These are phyloP conservation scores for Aspergillus funiculosus DNA, from an alignment of 495 filamentous ascomycete genomes.

Conservation along the genomic window DNA sequence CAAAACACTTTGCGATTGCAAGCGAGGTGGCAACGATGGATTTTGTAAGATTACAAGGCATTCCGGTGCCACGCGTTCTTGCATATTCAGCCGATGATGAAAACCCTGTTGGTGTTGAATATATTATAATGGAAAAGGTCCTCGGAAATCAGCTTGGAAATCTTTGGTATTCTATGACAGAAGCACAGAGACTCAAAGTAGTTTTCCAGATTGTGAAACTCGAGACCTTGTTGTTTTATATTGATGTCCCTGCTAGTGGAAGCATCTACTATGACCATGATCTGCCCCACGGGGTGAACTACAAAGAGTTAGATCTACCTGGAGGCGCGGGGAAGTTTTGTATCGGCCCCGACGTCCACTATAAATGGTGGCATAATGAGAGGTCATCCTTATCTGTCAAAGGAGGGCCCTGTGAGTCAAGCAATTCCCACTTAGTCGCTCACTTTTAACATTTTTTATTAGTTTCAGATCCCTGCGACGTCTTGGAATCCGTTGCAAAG, in stretches of 20 bases:
- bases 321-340: too few species aligned
- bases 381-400: constrained; percentile 13
- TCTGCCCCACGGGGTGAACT: neutral
- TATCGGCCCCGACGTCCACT: constrained; percentile 21
- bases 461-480: constrained; percentile 13
- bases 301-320: too few species aligned
- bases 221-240: constrained; percentile 10
- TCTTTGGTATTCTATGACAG: constrained; percentile 16
- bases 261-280: constrained; percentile 16
- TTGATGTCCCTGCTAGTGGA: constrained; percentile 18
- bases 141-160: constrained; percentile 7
- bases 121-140: constrained; percentile 15
- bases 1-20: constrained; percentile 24
- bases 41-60: constrained; percentile 21
- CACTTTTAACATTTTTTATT: too few species aligned
- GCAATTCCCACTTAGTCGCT: too few species aligned
- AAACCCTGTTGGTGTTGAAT: constrained; percentile 10
- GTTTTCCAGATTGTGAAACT: constrained; percentile 13
- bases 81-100: neutral
- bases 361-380: constrained; percentile 18
- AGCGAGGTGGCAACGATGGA: constrained; percentile 37
- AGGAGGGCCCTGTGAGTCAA: constrained; percentile 21
- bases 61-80: constrained; percentile 26
- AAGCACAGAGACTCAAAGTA: constrained; percentile 5
- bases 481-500: constrained; percentile 11